A percentile compares a stretch with the other conserved stretches of the same genome.
Evolutionary conservation across 495 filamentous ascomycete species (phyloP).

Genomic region (Hypoxylon cercidicola): DNA sequence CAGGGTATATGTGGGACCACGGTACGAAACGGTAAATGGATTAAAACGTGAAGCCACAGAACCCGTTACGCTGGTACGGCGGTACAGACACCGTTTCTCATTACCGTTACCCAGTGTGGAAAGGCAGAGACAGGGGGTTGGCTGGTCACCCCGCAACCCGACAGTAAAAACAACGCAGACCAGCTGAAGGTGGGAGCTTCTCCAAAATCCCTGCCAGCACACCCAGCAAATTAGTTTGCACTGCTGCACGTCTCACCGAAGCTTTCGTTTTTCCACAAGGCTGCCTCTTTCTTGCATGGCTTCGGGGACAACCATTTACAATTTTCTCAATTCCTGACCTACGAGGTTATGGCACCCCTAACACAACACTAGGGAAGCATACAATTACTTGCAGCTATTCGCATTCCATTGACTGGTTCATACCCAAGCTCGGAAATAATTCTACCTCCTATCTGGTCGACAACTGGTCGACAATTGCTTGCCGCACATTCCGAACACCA

Average conservation of each 20-base stretch:
- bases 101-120: constrained; percentile 20
- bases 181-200: constrained; percentile 36
- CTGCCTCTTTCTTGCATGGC: constrained; percentile 20
- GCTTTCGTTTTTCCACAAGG: constrained; percentile 26
- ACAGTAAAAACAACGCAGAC: constrained; percentile 44
- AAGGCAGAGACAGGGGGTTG: constrained; percentile 8
- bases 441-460: constrained; percentile 12
- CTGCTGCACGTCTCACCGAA: constrained; percentile 45
- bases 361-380: constrained; percentile 8
- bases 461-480: constrained; percentile 7
- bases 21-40: too few species aligned
- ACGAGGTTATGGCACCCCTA: constrained; percentile 5
- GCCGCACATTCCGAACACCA: constrained; percentile 11
- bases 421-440: constrained; percentile 13
- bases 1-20: too few species aligned
- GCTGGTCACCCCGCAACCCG: constrained; percentile 50
- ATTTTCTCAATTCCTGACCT: constrained; percentile 7
- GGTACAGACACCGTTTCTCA: background rate
- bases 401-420: constrained; percentile 20
- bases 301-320: constrained; percentile 9
- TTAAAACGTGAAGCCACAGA: background rate
- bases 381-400: constrained; percentile 28
- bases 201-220: constrained; percentile 22
- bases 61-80: constrained; percentile 1
- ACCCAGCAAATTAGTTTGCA: constrained; percentile 23